Conservation (phyloP, 1,284 basidiomycete species). For the Chondrostereum purpureum region DNA sequence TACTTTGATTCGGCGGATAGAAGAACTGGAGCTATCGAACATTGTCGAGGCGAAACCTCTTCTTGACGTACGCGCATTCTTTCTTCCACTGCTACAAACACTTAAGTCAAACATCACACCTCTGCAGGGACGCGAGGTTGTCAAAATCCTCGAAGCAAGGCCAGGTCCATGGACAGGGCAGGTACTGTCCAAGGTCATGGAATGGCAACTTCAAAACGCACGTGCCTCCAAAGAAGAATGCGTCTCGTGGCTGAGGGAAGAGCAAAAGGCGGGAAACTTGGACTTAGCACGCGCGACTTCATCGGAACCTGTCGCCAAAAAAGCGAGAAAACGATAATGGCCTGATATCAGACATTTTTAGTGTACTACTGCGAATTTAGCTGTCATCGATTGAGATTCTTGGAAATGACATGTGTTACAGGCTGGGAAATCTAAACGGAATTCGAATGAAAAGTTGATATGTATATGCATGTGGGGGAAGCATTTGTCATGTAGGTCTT, state of each 20-base stretch:
- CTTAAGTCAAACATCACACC: slow-evolving; percentile 3
- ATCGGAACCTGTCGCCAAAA: slow-evolving; percentile 35
- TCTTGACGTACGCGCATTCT: slow-evolving; percentile 58
- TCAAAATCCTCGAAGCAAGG: slow-evolving; percentile 45
- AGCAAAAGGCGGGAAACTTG: slow-evolving; percentile 41
- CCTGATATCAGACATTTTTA: too few species aligned
- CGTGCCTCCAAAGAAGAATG: slow-evolving; percentile 60
- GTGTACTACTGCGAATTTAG: background rate
- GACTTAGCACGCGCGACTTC: slow-evolving; percentile 22
- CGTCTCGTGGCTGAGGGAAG: slow-evolving; percentile 56
- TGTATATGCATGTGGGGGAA: too few species aligned
- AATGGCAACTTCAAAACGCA: slow-evolving; percentile 82
- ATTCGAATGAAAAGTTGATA: too few species aligned
- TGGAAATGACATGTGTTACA: too few species aligned
- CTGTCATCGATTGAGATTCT: too few species aligned
- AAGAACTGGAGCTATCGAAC: slow-evolving; percentile 53
- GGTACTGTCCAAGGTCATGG: slow-evolving; percentile 59
- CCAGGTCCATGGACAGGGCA: slow-evolving; percentile 67
- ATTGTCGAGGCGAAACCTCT: slow-evolving; percentile 66
- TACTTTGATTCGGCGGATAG: slow-evolving; percentile 50
- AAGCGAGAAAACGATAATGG: slow-evolving; percentile 32
- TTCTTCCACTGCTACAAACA: slow-evolving; percentile 1
- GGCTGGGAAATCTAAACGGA: too few species aligned
- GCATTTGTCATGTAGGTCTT: too few species aligned
- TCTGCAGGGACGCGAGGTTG: slow-evolving; percentile 66